phyloP scores from a whole-genome alignment of 2,329 filamentous ascomycete genomes.

The Cryphonectria carpinicola region DNA sequence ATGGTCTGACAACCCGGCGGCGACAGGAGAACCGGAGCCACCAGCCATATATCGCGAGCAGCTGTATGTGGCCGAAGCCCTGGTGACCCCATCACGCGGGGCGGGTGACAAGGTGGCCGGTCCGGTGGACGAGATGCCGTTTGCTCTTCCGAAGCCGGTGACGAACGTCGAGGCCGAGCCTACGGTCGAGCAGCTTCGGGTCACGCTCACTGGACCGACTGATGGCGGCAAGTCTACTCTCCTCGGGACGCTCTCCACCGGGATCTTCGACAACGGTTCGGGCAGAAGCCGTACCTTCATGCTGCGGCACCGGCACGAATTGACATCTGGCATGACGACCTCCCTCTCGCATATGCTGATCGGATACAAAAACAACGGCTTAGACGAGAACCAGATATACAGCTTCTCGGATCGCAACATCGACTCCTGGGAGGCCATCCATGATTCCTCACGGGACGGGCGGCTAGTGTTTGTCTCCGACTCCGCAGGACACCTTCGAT shows the following conservation, averaged over 20 bases:
- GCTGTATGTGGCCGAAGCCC: conserved; percentile 87
- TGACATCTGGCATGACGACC: conserved; percentile 88
- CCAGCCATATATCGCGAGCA: conserved; percentile 49
- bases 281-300: conserved; percentile 88
- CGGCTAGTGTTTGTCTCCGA: conserved; percentile 88
- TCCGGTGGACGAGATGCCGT: conserved; percentile 19
- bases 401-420: conserved; percentile 89
- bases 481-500: conserved; percentile 88
- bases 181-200: conserved; percentile 73
- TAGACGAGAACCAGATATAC: conserved; percentile 55
- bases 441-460: conserved; percentile 73
- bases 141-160: conserved; percentile 31
- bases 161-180: conserved; percentile 39
- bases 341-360: conserved; percentile 93
- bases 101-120: conserved; percentile 24
- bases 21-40: conserved; percentile 34
- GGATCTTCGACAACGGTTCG: conserved; percentile 86
- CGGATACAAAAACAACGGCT: conserved; percentile 65
- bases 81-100: conserved; percentile 68
- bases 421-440: conserved; percentile 93
- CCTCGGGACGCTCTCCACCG: conserved; percentile 84
- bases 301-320: conserved; percentile 90
- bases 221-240: conserved; percentile 92
- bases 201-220: conserved; percentile 87
- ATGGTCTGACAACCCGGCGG: conserved; percentile 56